Evolutionary conservation across 805 yeast genomes (phyloP), one percentile per base, ranked within the genome.

Genomic region (Tetrapisispora phaffii): DNA sequence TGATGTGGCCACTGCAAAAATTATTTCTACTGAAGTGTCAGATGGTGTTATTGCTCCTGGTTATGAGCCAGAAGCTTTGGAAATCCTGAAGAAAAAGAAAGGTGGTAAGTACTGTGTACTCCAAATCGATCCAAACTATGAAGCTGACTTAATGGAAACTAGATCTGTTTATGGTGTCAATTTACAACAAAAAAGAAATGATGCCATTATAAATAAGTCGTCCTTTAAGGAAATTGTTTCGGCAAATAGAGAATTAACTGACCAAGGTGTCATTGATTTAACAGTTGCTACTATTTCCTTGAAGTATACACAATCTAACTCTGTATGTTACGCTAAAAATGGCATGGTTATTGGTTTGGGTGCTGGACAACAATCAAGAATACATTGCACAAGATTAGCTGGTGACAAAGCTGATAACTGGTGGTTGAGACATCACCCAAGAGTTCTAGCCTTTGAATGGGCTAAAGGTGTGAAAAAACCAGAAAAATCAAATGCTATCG

Each of bases 1-100:
- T 55, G 98, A 93, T 68, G 73, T 84, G 44, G 87, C 96, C 62
- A 93, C 98, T 49, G 98, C 98, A 45, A 83, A 85, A 69, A 90
- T 93, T 69, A 93, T 93, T 65, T 85, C 97, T 45, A 87, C 86
- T 70, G 98, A 93, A 74, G 98, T 93, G 42, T 82, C 94, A 36
- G 98, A 93, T 66, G 98, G 98, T 76, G 95, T 93, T 50, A 87
- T 93, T 73, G 98, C 98, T 33, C 98, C 98, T 57, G 97, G 96
- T 49, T 93, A 71, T 69, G 84, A 82, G 59, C 85, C 85, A 53
- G 97, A 85, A 68, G 98, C 98, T 42, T 75, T 93, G 57, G 95
- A 75, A 54, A 72, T 93, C 54, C 79, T 93, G 67, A 77, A 79
- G 67, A 83, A 84, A 74, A 93, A 93, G 80, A 93, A 93, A 77